Evolutionary conservation across 768 basidiomycete genomes (phyloP).

Genomic region (Macrolepiota fuliginosa): DNA sequence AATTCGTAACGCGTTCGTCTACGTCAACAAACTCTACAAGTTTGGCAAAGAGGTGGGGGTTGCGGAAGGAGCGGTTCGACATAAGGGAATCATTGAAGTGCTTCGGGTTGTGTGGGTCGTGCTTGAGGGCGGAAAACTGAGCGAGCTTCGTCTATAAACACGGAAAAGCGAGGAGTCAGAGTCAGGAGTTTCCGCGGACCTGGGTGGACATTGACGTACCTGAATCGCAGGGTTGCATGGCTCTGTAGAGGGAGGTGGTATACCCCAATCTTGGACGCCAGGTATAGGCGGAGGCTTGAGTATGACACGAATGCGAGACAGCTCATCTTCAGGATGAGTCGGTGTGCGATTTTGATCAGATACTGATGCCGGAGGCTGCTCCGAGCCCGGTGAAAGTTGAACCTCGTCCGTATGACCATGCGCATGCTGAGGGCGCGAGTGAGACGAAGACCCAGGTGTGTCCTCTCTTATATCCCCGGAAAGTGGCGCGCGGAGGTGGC

Average conservation of each 20-base stretch:
- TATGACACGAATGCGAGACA: slow-evolving; percentile 50
- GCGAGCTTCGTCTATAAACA: slow-evolving; percentile 68
- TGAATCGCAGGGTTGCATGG: slow-evolving; percentile 63
- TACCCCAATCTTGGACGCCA: slow-evolving; percentile 73
- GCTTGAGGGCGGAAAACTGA: slow-evolving; percentile 75
- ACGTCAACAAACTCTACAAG: slow-evolving; percentile 94
- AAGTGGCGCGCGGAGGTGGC: slow-evolving; percentile 46
- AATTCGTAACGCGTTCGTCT: slow-evolving; percentile 84
- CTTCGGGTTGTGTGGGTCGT: slow-evolving; percentile 56
- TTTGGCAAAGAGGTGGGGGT: slow-evolving; percentile 94
- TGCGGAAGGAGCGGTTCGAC: slow-evolving; percentile 89
- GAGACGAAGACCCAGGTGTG: slow-evolving; percentile 19
- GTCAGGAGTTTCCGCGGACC: not conserved
- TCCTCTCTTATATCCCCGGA: slow-evolving; percentile 37
- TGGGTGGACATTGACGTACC: slow-evolving; percentile 33
- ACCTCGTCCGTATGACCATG: not conserved
- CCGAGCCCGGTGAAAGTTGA: not conserved
- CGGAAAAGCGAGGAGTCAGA: not conserved
- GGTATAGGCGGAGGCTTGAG: slow-evolving; percentile 64
- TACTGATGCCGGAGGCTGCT: not conserved
- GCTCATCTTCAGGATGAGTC: slow-evolving; percentile 41
- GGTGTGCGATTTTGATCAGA: slow-evolving; percentile 19
- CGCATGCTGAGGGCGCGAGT: slow-evolving; percentile 4
- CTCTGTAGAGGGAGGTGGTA: slow-evolving; percentile 54
- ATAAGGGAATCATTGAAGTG: slow-evolving; percentile 98